Evolutionary conservation across 139 green algal genomes (phyloP).

Genomic region (Deuterostichococcus epilithicus): DNA sequence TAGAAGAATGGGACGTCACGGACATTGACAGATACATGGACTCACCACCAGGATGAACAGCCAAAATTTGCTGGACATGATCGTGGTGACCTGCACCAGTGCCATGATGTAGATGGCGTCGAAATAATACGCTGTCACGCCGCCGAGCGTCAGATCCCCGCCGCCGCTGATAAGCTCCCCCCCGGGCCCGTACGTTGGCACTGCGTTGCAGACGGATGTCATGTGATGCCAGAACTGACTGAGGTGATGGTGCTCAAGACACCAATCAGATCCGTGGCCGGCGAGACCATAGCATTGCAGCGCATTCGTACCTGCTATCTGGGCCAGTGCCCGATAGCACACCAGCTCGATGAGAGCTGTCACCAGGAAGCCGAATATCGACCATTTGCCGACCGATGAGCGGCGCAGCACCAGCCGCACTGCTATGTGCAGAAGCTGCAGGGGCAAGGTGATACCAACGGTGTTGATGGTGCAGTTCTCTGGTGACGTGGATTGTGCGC

Average conservation of each 20-base stretch:
- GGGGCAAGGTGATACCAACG: too few relatives aligned
- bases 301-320: background rate
- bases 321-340: background rate
- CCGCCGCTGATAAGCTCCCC: slow-evolving; percentile 68
- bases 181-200: slow-evolving; percentile 34
- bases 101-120: slow-evolving; percentile 68
- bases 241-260: too few relatives aligned
- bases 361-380: background rate
- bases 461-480: too few relatives aligned
- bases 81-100: slow-evolving; percentile 50
- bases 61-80: slow-evolving; percentile 46
- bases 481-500: too few relatives aligned
- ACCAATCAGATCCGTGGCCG: too few relatives aligned
- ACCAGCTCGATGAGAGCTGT: background rate
- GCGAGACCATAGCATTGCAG: too few relatives aligned
- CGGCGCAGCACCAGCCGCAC: background rate
- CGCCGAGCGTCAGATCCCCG: slow-evolving; percentile 56
- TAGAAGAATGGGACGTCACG: too few relatives aligned
- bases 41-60: slow-evolving; percentile 45
- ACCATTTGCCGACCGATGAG: background rate
- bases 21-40: background rate
- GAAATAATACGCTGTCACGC: slow-evolving; percentile 63
- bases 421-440: background rate
- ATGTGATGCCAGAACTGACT: too few relatives aligned
- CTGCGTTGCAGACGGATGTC: slow-evolving; percentile 22